Evolutionary conservation across 805 yeast genomes (phyloP).

Genomic region (Starmerella bacillaris): DNA sequence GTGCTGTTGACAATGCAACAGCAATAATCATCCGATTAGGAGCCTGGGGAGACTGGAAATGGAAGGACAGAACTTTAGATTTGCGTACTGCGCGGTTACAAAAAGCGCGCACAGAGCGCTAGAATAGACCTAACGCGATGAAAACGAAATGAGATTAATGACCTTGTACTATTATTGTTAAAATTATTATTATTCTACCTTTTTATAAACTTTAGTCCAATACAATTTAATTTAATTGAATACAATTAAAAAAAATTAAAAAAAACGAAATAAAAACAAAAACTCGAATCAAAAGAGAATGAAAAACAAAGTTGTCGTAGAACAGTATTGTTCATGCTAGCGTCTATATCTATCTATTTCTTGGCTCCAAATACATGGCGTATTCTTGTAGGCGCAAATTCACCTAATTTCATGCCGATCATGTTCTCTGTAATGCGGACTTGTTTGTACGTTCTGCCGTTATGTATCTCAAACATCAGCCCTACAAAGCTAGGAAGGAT

Average conservation of each 20-base stretch:
- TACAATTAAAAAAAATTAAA: no score
- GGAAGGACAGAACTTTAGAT: slow-evolving; percentile 64
- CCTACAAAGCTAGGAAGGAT: slow-evolving; percentile 94
- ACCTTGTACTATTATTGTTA: no score
- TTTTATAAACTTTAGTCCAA: no score
- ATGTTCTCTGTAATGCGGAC: slow-evolving; percentile 77
- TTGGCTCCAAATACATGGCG: slow-evolving; percentile 53
- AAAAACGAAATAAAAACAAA: no score
- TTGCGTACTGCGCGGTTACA: slow-evolving; percentile 35
- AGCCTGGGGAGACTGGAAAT: slow-evolving; percentile 86
- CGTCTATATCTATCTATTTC: no score
- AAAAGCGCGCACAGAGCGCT: slow-evolving; percentile 6
- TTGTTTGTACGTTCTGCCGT: slow-evolving; percentile 85
- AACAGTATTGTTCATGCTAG: no score
- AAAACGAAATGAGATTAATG: background rate
- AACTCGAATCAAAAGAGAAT: no score
- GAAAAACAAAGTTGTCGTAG: no score
- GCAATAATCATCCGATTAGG: slow-evolving; percentile 59
- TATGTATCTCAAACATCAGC: slow-evolving; percentile 81
- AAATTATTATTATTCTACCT: no score
- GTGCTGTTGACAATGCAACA: slow-evolving; percentile 93
- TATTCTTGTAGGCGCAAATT: slow-evolving; percentile 87
- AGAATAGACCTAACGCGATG: background rate
- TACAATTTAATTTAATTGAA: no score
- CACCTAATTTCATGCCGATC: slow-evolving; percentile 93